Base-by-base conservation (phyloP, 768 basidiomycete genomes). In the Mycena leptocephala region DNA sequence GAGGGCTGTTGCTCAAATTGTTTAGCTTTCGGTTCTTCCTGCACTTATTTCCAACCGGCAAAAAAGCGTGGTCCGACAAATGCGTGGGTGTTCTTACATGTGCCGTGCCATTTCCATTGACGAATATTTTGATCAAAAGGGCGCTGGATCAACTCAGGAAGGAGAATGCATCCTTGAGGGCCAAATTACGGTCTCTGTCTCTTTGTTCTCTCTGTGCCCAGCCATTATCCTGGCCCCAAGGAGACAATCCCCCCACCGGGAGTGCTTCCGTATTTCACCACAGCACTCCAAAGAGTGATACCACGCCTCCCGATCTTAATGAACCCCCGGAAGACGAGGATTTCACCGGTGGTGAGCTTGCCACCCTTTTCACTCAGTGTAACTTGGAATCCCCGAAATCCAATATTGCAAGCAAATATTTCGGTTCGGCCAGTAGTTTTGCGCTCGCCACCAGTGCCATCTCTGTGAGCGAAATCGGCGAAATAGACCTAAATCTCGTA, bases 391-490 rank as follows among this genome's bases (percentile, higher is more conserved):
- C 18, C 1, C 30, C 46, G 63, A 32, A 32, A 14, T 10, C 2
- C 10, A n/a, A n/a, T n/a, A n/a, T n/a, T n/a, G n/a, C n/a, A n/a
- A n/a, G n/a, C n/a, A 62, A 37, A 20, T 89, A 88, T 72, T 88
- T 86, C 77, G 88, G 88, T 10, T 82, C 83, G 48, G 84, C 87
- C 24, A 89, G 89, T 76, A 80, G 83, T n/a, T 83, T 88, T 43
- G 86, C 87, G 82, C 86, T 90, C 58, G 81, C 86, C 32, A 84
- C 83, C 62, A 78, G 84, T 69, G 90, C 88, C 2, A 83, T 88
- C 24, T 82, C 85, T 65, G 80, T 90, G 33, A 89, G 69, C n/a
- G n/a, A 4, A 20, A 20, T 22, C 28, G 26, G 22, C 9, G 26
- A 24, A 4, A 28, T 43, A 24, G 14, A 88, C 79, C 83, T 83